Conservation (phyloP, 176 grass and related monocot species). For the Aegilops sharonensis region DNA sequence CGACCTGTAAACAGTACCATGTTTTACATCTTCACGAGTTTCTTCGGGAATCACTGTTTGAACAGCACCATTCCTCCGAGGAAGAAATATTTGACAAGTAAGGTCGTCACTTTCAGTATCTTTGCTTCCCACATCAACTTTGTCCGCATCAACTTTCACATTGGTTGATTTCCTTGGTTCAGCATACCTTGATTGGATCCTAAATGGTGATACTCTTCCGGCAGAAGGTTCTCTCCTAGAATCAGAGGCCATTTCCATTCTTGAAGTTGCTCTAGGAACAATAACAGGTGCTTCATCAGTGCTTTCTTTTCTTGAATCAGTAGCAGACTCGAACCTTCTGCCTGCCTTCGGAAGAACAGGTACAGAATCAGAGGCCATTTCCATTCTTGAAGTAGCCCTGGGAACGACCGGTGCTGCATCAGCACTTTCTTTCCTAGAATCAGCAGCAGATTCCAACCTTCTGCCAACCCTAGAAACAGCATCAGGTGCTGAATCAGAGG, state of each 20-base stretch:
- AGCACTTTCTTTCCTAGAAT: slow-evolving; percentile 67
- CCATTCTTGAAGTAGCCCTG: slow-evolving; percentile 59
- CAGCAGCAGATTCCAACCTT: slow-evolving; percentile 45
- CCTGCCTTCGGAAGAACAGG: slow-evolving; percentile 44
- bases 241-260: slow-evolving; percentile 58
- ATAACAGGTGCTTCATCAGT: slow-evolving; percentile 50
- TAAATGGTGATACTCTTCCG: slow-evolving; percentile 53
- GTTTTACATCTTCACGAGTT: slow-evolving; percentile 43
- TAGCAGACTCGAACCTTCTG: slow-evolving; percentile 44
- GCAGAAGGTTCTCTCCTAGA: slow-evolving; percentile 67
- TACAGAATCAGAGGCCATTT: slow-evolving; percentile 52
- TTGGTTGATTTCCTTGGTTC: slow-evolving; percentile 45
- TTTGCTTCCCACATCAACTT: slow-evolving; percentile 48
- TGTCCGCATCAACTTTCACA: slow-evolving; percentile 48
- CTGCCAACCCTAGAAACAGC: slow-evolving; percentile 52
- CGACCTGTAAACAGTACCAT: slow-evolving; percentile 30
- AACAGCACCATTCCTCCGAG: slow-evolving; percentile 53
- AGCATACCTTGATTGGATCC: slow-evolving; percentile 59
- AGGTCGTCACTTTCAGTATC: slow-evolving; percentile 51
- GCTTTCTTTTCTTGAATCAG: slow-evolving; percentile 61
- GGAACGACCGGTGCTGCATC: slow-evolving; percentile 55
- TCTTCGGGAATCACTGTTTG: slow-evolving; percentile 58
- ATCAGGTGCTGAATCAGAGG: slow-evolving; percentile 50
- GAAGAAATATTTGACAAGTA: slow-evolving; percentile 55
- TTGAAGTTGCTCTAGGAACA: slow-evolving; percentile 61